Conservation (phyloP, 2,329 filamentous ascomycete genomes). For the Dactylellina sp. region DNA sequence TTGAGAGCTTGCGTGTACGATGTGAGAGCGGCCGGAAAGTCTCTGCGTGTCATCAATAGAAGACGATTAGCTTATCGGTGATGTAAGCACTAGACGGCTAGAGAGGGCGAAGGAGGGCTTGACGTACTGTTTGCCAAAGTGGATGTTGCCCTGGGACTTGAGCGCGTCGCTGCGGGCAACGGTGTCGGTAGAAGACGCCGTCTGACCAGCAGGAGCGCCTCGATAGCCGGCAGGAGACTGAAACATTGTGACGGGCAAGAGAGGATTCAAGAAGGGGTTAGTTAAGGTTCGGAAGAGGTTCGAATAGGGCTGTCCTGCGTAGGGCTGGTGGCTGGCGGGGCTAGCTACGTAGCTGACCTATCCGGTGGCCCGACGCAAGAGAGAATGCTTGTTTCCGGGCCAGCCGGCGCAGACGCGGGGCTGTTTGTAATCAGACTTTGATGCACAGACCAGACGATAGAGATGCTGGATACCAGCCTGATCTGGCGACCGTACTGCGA, state of each 20-base stretch:
- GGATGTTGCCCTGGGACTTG: slow-evolving; percentile 58
- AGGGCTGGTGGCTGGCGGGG: no score
- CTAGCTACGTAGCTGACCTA: slow-evolving; percentile 21
- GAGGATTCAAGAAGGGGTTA: slow-evolving; percentile 10
- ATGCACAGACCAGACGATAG: neutral
- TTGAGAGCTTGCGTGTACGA: slow-evolving; percentile 58
- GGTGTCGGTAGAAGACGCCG: slow-evolving; percentile 49
- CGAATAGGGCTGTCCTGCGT: slow-evolving; percentile 15
- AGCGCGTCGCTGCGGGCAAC: slow-evolving; percentile 58
- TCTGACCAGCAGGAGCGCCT: slow-evolving; percentile 34
- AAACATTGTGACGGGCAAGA: slow-evolving; percentile 35
- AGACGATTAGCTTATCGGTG: slow-evolving; percentile 8
- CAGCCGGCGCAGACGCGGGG: slow-evolving; percentile 13
- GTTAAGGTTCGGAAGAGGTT: neutral
- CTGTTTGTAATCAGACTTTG: slow-evolving; percentile 34
- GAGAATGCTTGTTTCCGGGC: slow-evolving; percentile 18
- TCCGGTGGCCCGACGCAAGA: neutral
- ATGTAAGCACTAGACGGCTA: slow-evolving; percentile 6
- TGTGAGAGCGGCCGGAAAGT: slow-evolving; percentile 58
- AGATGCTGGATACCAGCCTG: no score
- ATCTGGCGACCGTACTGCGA: no score
- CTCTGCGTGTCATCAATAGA: slow-evolving; percentile 35
- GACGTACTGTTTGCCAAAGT: slow-evolving; percentile 59
- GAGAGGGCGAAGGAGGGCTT: neutral
- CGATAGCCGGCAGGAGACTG: slow-evolving; percentile 40